phyloP scores from a whole-genome alignment of 257 asterid species.

The Orobanche coerulescens region DNA sequence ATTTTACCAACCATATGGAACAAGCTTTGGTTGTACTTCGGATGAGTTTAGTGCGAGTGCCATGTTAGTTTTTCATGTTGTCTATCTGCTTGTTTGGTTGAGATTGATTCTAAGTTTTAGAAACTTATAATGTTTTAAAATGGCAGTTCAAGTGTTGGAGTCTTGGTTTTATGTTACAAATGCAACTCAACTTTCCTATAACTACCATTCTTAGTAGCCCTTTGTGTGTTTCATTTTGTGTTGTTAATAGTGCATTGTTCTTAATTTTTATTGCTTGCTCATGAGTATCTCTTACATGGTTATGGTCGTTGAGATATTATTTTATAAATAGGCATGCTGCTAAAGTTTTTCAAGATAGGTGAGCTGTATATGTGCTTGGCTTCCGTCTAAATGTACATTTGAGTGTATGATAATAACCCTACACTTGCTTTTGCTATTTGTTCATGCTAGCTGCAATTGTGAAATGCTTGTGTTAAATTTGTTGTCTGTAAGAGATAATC shows the following conservation, averaged over 20 bases:
- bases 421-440: background rate
- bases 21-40: background rate
- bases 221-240: background rate
- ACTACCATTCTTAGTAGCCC: background rate
- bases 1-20: background rate
- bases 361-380: background rate
- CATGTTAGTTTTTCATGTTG: background rate
- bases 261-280: background rate
- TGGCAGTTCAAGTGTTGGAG: background rate
- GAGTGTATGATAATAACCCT: background rate
- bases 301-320: background rate
- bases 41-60: background rate
- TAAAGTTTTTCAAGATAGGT: background rate
- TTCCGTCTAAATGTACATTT: background rate
- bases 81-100: conserved; percentile 1
- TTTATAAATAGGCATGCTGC: background rate
- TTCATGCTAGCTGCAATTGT: background rate
- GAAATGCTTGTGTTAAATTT: background rate
- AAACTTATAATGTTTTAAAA: background rate
- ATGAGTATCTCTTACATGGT: background rate
- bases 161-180: background rate
- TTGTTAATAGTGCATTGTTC: background rate
- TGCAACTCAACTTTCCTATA: conserved; percentile 13
- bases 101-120: background rate
- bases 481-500: background rate